Evolutionary conservation across 345 rosid species (phyloP).

Genomic region (Gynandropsis gynandra): DNA sequence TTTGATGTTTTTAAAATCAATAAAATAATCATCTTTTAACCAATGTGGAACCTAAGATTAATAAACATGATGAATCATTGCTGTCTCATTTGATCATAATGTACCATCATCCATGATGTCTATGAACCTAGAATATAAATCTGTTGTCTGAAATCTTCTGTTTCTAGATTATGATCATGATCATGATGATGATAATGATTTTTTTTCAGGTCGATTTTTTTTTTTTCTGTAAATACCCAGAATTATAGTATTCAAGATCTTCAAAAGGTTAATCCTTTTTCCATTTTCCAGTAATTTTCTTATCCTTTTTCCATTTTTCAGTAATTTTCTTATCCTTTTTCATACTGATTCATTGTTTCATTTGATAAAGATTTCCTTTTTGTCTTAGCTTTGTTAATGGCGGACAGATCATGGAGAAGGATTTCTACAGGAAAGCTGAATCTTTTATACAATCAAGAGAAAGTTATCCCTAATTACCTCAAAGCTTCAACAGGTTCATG

Average conservation of each 20-base stretch:
- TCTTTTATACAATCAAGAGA: conserved; percentile 33
- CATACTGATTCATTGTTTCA: no score
- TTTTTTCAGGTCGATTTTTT: conserved; percentile 7
- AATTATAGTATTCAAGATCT: conserved; percentile 8
- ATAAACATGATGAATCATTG: no score
- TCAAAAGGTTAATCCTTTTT: not conserved
- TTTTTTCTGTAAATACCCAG: conserved; percentile 18
- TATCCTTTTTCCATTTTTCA: not conserved
- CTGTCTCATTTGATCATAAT: no score
- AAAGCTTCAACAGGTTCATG: conserved; percentile 74
- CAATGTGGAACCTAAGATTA: no score
- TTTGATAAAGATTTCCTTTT: not conserved
- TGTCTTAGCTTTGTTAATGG: conserved; percentile 31
- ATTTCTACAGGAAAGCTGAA: conserved; percentile 34
- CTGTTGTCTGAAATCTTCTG: not conserved
- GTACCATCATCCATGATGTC: no score
- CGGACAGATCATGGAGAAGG: conserved; percentile 39
- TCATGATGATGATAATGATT: not conserved
- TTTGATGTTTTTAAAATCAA: not conserved
- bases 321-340: not conserved
- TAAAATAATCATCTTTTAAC: conserved; percentile 1
- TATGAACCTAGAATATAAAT: no score
- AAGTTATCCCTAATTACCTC: conserved; percentile 51
- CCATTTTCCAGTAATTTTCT: conserved; percentile 2
- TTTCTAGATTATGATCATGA: not conserved